phyloP scores from a whole-genome alignment of 108 stramenopile genomes.

The Stephanodiscus minutulus region DNA sequence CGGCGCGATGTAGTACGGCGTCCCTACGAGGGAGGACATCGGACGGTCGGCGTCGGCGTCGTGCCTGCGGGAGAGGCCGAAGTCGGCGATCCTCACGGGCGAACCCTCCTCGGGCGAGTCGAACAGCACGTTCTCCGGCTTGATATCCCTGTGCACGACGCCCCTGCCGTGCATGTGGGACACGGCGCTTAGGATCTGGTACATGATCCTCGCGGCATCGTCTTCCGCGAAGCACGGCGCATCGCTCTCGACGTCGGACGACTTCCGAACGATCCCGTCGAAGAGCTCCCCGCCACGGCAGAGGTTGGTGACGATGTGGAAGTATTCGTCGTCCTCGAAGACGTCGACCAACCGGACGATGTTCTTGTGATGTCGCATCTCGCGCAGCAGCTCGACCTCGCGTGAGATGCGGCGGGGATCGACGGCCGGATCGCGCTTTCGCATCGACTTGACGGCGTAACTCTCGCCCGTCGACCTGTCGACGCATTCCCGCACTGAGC shows the following conservation, averaged over 20 bases:
- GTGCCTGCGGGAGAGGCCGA: constrained; percentile 57
- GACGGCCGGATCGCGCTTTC: constrained; percentile 15
- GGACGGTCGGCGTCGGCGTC: constrained; percentile 4
- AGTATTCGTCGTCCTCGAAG: constrained; percentile 80
- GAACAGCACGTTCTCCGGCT: constrained; percentile 84
- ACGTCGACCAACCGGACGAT: constrained; percentile 88
- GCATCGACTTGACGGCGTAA: constrained; percentile 24
- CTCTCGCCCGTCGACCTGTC: constrained; percentile 19
- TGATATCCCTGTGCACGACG: constrained; percentile 72
- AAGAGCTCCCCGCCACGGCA: constrained; percentile 92
- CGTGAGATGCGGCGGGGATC: constrained; percentile 1
- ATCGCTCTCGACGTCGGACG: constrained; percentile 5
- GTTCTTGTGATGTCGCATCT: constrained; percentile 57
- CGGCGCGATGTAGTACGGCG: constrained; percentile 46
- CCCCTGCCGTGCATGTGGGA: constrained; percentile 68
- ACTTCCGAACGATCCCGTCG: constrained; percentile 88
- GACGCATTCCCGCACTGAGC: constrained; percentile 29
- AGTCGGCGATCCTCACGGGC: constrained; percentile 71
- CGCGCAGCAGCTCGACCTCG: constrained; percentile 67
- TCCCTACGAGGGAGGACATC: constrained; percentile 56
- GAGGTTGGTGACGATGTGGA: constrained; percentile 89
- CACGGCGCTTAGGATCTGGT: constrained; percentile 63
- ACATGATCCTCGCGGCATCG: constrained; percentile 55
- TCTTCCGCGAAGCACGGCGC: constrained; percentile 51
- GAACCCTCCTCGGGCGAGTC: constrained; percentile 33